These are phyloP conservation scores for Penicillium cosmopolitanum DNA, from an alignment of 495 filamentous ascomycete species.

Conservation along the genomic window DNA sequence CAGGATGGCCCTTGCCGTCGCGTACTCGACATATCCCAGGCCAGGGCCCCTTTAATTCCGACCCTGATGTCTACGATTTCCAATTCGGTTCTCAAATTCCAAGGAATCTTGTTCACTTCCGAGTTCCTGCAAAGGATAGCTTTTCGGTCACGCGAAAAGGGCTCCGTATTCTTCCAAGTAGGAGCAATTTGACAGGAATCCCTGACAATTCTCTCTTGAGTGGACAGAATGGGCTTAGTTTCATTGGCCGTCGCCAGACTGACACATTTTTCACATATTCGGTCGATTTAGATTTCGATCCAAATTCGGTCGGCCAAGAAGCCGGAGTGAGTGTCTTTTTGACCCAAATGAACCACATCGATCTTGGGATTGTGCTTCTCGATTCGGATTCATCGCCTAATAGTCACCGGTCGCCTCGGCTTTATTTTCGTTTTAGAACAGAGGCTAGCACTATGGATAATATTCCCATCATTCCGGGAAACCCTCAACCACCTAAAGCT, in stretches of 20 bases:
- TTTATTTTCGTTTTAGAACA: not conserved
- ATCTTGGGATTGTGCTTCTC: conserved; percentile 22
- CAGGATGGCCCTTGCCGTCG: conserved; percentile 19
- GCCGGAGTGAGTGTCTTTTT: conserved; percentile 27
- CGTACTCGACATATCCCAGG: conserved; percentile 7
- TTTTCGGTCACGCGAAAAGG: conserved; percentile 23
- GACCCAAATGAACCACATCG: conserved; percentile 26
- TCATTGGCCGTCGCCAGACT: conserved; percentile 24
- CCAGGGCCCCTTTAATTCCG: conserved; percentile 14
- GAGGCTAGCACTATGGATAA: not conserved
- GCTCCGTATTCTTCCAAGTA: conserved; percentile 17
- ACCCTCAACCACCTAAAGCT: conserved; percentile 11
- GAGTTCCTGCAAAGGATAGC: conserved; percentile 9
- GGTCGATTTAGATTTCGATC: conserved; percentile 18
- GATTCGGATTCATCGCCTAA: not conserved
- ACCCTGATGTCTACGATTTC: conserved; percentile 25
- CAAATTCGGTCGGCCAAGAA: conserved; percentile 14
- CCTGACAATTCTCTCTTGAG: not conserved
- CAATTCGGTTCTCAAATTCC: conserved; percentile 18
- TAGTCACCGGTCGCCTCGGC: not conserved
- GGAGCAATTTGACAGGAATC: conserved; percentile 13
- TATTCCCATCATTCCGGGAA: conserved; percentile 11
- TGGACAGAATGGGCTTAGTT: conserved; percentile 11
- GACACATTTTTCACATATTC: conserved; percentile 25
- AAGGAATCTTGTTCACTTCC: conserved; percentile 20